A percentile compares a stretch with the other conserved stretches of the same genome.
Evolutionary conservation across 805 yeast genomes (phyloP).

Genomic region (Metschnikowia shivogae): DNA sequence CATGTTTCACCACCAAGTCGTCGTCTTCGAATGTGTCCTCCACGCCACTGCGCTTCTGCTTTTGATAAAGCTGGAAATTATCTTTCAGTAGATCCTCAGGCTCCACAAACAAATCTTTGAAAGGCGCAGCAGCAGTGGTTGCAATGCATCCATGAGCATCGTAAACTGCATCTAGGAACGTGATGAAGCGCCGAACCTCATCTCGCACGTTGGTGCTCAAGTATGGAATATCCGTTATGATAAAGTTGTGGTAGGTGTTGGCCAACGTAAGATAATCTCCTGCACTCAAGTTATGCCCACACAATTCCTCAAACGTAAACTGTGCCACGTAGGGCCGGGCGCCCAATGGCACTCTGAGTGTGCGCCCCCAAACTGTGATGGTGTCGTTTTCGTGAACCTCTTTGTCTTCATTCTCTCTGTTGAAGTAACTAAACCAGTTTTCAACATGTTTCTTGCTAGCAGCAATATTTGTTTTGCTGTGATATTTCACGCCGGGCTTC

Average conservation of each 20-base stretch:
- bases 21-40: slow-evolving; percentile 48
- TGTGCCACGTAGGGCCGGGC: slow-evolving; percentile 82
- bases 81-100: slow-evolving; percentile 57
- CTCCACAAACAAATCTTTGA: slow-evolving; percentile 80
- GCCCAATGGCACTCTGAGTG: slow-evolving; percentile 68
- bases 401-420: slow-evolving; percentile 48
- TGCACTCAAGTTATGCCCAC: slow-evolving; percentile 85
- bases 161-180: slow-evolving; percentile 92
- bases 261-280: slow-evolving; percentile 92
- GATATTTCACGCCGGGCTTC: slow-evolving; percentile 53
- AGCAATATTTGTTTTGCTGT: slow-evolving; percentile 45
- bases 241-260: slow-evolving; percentile 64
- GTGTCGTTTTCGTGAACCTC: slow-evolving; percentile 19
- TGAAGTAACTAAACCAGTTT: slow-evolving; percentile 76
- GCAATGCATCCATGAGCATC: slow-evolving; percentile 87
- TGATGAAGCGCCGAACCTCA: slow-evolving; percentile 84
- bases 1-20: slow-evolving; percentile 68
- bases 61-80: slow-evolving; percentile 41
- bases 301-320: slow-evolving; percentile 79
- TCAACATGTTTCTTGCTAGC: slow-evolving; percentile 60
- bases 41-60: slow-evolving; percentile 32
- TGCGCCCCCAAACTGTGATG: slow-evolving; percentile 83
- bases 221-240: slow-evolving; percentile 91
- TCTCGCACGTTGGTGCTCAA: slow-evolving; percentile 76
- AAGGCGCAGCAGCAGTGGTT: slow-evolving; percentile 84